phyloP scores from a whole-genome alignment of 345 rosid genomes.

The Salix koriyanagi region DNA sequence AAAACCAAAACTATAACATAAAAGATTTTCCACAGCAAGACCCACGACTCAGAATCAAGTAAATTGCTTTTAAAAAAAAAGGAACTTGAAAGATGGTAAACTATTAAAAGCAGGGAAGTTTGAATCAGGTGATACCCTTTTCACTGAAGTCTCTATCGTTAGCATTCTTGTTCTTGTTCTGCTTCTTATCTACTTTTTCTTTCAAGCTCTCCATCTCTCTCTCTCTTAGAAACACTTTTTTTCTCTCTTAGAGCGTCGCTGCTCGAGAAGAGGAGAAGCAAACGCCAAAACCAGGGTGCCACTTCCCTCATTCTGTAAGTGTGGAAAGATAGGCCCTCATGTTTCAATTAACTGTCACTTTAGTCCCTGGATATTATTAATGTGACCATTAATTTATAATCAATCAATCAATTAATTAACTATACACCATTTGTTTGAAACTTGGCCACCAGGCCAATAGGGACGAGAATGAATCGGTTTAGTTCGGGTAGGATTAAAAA shows the following conservation, averaged over 20 bases:
- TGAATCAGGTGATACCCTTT: constrained; percentile 2
- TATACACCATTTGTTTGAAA: no score
- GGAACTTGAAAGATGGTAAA: neutral
- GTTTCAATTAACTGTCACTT: neutral
- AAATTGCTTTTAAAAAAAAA: neutral
- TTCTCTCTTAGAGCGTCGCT: neutral
- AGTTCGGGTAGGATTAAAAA: no score
- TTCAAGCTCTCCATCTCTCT: constrained; percentile 15
- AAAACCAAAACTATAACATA: neutral
- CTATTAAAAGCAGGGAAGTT: neutral
- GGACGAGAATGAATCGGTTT: no score
- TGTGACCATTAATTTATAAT: neutral
- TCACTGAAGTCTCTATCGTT: neutral
- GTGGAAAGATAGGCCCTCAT: neutral
- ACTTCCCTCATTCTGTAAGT: neutral
- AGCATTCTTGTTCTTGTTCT: neutral
- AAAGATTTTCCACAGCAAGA: neutral
- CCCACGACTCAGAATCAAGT: neutral
- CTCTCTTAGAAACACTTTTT: neutral
- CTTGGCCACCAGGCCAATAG: no score
- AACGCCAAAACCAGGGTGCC: neutral
- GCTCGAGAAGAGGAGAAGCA: neutral
- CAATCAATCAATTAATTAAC: no score
- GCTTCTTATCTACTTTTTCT: neutral
- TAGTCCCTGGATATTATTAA: neutral